Evolutionary conservation across 2,329 filamentous ascomycete species (phyloP).

Genomic region (Metarhizium brunneum): DNA sequence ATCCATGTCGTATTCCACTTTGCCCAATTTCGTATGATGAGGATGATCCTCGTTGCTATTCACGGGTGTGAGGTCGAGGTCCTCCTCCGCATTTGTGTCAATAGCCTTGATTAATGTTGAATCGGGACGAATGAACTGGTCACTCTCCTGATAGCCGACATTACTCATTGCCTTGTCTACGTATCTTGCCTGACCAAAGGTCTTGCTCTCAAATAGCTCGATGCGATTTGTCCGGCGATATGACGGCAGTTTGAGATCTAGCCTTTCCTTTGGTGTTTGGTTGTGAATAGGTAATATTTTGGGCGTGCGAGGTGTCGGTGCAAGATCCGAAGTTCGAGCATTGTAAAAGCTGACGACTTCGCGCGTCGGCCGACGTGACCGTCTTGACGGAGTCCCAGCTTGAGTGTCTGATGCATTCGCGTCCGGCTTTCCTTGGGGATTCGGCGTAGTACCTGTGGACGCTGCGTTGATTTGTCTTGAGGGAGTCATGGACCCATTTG

Average conservation of each 20-base stretch:
- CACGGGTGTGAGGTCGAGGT: conserved; percentile 35
- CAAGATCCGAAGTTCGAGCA: conserved; percentile 34
- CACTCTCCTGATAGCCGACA: conserved; percentile 91
- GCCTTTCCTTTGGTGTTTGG: conserved; percentile 69
- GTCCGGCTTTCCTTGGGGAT: conserved; percentile 22
- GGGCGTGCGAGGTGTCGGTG: conserved; percentile 42
- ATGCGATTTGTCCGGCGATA: conserved; percentile 75
- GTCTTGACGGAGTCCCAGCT: conserved; percentile 24
- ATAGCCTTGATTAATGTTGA: conserved; percentile 58
- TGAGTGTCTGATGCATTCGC: conserved; percentile 21
- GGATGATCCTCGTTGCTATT: conserved; percentile 19
- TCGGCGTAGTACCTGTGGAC: conserved; percentile 33
- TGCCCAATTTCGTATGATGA: conserved; percentile 46
- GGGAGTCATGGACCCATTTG: conserved; percentile 35
- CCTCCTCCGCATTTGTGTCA: conserved; percentile 51
- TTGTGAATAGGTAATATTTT: conserved; percentile 69
- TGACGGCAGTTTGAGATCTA: conserved; percentile 68
- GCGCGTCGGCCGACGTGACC: conserved; percentile 35
- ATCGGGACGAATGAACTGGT: conserved; percentile 74
- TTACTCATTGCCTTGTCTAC: conserved; percentile 95
- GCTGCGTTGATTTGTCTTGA: conserved; percentile 34
- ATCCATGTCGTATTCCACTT: conserved; percentile 99
- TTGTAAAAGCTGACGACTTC: conserved; percentile 46
- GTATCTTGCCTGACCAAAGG: conserved; percentile 76
- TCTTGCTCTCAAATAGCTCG: conserved; percentile 72